These are phyloP conservation scores for Stenocarpella maydis DNA, from an alignment of 2,329 filamentous ascomycete genomes.

Conservation along the genomic window DNA sequence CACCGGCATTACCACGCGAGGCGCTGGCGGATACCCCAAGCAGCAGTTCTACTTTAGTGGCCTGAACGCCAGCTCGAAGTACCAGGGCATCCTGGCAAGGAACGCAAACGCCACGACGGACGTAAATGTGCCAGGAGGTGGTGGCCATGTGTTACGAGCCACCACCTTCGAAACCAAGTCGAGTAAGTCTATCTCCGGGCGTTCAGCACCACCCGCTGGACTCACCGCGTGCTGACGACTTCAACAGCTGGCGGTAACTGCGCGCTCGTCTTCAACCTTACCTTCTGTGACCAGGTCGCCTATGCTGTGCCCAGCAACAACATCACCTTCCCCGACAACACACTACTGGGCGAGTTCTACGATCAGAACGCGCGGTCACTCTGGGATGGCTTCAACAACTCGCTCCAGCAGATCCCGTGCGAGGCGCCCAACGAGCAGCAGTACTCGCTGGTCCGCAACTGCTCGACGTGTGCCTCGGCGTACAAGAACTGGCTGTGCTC, in stretches of 20 bases:
- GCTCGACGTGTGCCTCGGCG: slow-evolving; percentile 76
- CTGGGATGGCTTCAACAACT: slow-evolving; percentile 82
- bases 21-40: slow-evolving; percentile 73
- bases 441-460: slow-evolving; percentile 83
- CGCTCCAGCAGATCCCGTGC: slow-evolving; percentile 85
- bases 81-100: slow-evolving; percentile 77
- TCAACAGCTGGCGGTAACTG: slow-evolving; percentile 74
- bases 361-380: slow-evolving; percentile 75
- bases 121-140: slow-evolving; percentile 65
- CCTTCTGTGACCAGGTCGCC: slow-evolving; percentile 86
- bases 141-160: slow-evolving; percentile 76
- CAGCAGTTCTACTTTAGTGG: slow-evolving; percentile 87
- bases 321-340: slow-evolving; percentile 64
- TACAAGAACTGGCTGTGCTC: slow-evolving; percentile 98
- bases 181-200: slow-evolving; percentile 58
- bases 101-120: slow-evolving; percentile 60
- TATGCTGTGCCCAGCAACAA: slow-evolving; percentile 90
- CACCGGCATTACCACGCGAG: slow-evolving; percentile 74
- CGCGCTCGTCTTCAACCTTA: slow-evolving; percentile 84
- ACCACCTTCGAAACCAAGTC: slow-evolving; percentile 82
- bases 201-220: slow-evolving; percentile 2
- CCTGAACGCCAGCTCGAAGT: slow-evolving; percentile 75
- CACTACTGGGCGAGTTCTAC: slow-evolving; percentile 75
- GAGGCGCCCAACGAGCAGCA: slow-evolving; percentile 75
- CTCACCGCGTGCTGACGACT: not conserved